These are phyloP conservation scores for Calonectria crousiana DNA, from an alignment of 2,329 filamentous ascomycete species.

Conservation along the genomic window DNA sequence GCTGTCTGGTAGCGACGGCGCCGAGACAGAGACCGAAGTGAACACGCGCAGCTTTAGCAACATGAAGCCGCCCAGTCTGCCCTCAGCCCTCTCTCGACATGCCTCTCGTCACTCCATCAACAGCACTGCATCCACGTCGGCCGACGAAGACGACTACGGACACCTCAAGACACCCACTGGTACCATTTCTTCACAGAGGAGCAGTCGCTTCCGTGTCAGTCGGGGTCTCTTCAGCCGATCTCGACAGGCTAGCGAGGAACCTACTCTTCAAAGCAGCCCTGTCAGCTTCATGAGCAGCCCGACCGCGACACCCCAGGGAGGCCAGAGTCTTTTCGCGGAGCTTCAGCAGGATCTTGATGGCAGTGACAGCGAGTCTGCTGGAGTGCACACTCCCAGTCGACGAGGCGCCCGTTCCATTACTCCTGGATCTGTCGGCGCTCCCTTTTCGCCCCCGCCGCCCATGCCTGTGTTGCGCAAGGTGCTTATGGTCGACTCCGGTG, in stretches of 20 bases:
- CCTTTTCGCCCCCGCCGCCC: slow-evolving; percentile 60
- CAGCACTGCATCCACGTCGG: slow-evolving; percentile 91
- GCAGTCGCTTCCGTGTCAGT: slow-evolving; percentile 75
- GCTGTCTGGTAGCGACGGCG: slow-evolving; percentile 78
- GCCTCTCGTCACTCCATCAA: slow-evolving; percentile 77
- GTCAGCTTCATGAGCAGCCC: slow-evolving; percentile 66
- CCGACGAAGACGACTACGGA: slow-evolving; percentile 73
- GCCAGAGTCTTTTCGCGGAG: slow-evolving; percentile 91
- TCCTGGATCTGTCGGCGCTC: slow-evolving; percentile 60
- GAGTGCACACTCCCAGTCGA: slow-evolving; percentile 67
- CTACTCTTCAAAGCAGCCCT: slow-evolving; percentile 69
- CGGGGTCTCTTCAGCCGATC: slow-evolving; percentile 71
- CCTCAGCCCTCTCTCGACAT: slow-evolving; percentile 54
- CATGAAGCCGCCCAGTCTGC: slow-evolving; percentile 57
- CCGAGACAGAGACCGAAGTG: slow-evolving; percentile 92
- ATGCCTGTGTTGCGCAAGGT: slow-evolving; percentile 63
- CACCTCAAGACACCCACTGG: slow-evolving; percentile 72
- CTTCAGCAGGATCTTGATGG: slow-evolving; percentile 80
- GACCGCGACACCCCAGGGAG: slow-evolving; percentile 61
- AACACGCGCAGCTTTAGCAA: slow-evolving; percentile 58
- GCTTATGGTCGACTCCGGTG: slow-evolving; percentile 70
- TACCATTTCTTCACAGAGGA: slow-evolving; percentile 73
- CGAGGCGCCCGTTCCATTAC: slow-evolving; percentile 61
- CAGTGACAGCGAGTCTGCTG: slow-evolving; percentile 78
- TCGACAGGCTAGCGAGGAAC: slow-evolving; percentile 71